Evolutionary conservation across 208 protist genomes (phyloP), one percentile per base, ranked within the genome.

Genomic region (Acanthamoeba healyi): DNA sequence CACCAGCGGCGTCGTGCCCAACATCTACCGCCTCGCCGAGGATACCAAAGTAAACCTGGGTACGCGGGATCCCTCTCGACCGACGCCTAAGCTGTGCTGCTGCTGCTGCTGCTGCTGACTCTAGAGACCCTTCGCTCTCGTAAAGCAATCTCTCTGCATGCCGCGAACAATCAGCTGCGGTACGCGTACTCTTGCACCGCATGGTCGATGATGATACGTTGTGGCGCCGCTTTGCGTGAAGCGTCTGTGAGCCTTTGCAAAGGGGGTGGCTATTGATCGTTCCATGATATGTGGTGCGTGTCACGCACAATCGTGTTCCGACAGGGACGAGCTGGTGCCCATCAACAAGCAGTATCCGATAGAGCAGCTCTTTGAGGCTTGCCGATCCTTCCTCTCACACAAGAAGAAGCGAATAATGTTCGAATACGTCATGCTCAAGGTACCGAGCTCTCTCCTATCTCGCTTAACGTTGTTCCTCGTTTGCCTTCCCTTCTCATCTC

Each of bases 361-460:
- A 15, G 44, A 40, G 12, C 14, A 86, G 40, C 77, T 86, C 12
- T 15, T 86, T 7, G 26, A 86, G 15, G 77, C 77, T 15, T 86
- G 77, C n/a, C 17, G 32, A 54, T 22, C 15, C 36, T 86, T 86
- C 32, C n/a, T 86, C 7, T 86, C 77, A 6, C 7, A 24, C 12
- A 54, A 54, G 49, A 90, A 15, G 51, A 58, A 90, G n/a, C 44
- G 54, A 19, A 90, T 90, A 12, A 90, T 44, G 29, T 90, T 90
- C 63, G 82, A 90, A 32, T 90, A 90, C 49, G 82, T 90, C 14
- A 84, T 84, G 74, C 74, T 84, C 26, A 84, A 84, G 42, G 74
- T n/a, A n/a, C n/a, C n/a, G n/a, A n/a, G n/a, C n/a, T n/a, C n/a
- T n/a, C n/a, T n/a, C n/a, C n/a, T n/a, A n/a, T n/a, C n/a, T n/a